Evolutionary conservation across 495 filamentous ascomycete species (phyloP).

Genomic region (Hypoxylon fuscum): DNA sequence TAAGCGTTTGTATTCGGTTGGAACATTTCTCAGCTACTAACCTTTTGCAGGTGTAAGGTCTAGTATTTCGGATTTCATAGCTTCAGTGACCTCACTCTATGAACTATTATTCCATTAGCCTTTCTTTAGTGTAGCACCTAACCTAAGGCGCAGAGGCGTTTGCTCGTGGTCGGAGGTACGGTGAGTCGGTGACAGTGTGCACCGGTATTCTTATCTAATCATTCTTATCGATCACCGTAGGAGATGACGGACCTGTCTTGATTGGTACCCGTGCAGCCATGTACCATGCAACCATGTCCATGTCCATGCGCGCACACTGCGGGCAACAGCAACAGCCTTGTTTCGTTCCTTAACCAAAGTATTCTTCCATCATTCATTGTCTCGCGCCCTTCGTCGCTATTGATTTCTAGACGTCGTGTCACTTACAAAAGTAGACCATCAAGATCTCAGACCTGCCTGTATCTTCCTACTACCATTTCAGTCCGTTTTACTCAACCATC

Average conservation of each 20-base stretch:
- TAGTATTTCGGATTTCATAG: not conserved
- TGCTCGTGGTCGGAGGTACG: slow-evolving; percentile 10
- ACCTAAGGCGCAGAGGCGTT: not conserved
- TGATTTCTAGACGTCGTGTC: not conserved
- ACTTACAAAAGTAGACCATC: not conserved
- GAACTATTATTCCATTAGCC: too few species aligned
- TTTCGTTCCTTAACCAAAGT: slow-evolving; percentile 27
- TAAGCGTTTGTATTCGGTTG: too few species aligned
- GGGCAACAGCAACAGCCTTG: slow-evolving; percentile 36
- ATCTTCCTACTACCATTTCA: not conserved
- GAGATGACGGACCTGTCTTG: slow-evolving; percentile 13
- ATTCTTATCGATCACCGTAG: not conserved
- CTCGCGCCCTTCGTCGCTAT: slow-evolving; percentile 14
- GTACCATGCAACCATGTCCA: not conserved
- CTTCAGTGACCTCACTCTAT: slow-evolving; percentile 41
- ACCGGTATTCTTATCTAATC: slow-evolving; percentile 13
- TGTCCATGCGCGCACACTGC: slow-evolving; percentile 26
- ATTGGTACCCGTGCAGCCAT: slow-evolving; percentile 19
- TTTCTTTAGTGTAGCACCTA: too few species aligned
- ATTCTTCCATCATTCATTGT: slow-evolving; percentile 20
- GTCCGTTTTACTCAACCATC: slow-evolving; percentile 1
- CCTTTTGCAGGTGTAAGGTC: not conserved
- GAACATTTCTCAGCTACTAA: too few species aligned
- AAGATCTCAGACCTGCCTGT: not conserved
- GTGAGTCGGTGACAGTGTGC: slow-evolving; percentile 14